Evolutionary conservation across 176 grass and related monocot species (phyloP), one percentile per base, ranked within the genome.

Genomic region (Olyra latifolia): DNA sequence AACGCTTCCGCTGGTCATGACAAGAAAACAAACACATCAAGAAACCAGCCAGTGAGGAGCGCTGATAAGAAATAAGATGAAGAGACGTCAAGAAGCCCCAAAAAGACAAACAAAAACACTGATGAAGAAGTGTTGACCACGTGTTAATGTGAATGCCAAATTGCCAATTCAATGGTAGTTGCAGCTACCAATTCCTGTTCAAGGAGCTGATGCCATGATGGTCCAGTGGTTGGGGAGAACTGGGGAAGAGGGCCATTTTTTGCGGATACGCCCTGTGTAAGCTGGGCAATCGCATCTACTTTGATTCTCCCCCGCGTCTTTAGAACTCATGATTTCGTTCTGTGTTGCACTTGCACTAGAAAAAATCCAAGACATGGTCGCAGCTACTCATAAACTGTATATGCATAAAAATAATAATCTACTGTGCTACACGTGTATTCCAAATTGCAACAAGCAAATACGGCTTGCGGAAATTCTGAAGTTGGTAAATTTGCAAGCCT

Each of bases 1-100:
- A 97, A 92, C 40, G 87, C 89, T 69, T 97, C 85, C 48, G 91
- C 94, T 97, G 83, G 46, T 43, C 42, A 86, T 69, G 47, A 76
- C 25, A 93, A 47, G 16, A 60, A 35, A 73, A 43, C 48, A 66
- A 71, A 74, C 68, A 82, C 42, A 47, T 71, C 78, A 86, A 64
- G 13, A 4, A 47, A 74, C 32, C 32, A 35, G 30, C 50, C 19
- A 40, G 13, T 29, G 27, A 67, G 48, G 23, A 47, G 60, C 30
- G 62, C n/a, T 66, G 41, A 42, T 2, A 35, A 35, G 5, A 35
- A 35, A 35, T 78, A 68, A 47, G 57, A 67, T 74, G 68, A 59
- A 44, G 60, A 72, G 77, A 67, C 48, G 67, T 35, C 30, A 78
- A 66, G 68, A 72, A 19, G 71, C 55, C 25, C 69, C 76, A 29